Percentiles rank a stretch among this genome's conserved stretches.
phyloP scores from a whole-genome alignment of 2,329 filamentous ascomycete genomes.

The Allantophomopsis cytisporea region DNA sequence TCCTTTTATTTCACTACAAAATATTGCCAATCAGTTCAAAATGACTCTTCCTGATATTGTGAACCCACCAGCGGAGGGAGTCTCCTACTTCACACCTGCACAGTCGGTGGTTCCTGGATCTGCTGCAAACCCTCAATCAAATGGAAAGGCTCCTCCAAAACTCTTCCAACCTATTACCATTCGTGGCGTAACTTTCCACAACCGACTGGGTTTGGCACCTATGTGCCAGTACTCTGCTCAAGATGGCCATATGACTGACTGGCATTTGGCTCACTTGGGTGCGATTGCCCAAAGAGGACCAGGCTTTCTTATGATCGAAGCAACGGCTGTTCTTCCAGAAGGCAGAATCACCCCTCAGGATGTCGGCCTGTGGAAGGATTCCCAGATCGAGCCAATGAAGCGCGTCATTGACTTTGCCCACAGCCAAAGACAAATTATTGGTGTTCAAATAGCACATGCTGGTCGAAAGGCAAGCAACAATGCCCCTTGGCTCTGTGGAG shows the following conservation, averaged over 20 bases:
- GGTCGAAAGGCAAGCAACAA: slow-evolving; percentile 51
- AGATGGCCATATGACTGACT: slow-evolving; percentile 63
- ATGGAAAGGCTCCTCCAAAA: slow-evolving; percentile 32
- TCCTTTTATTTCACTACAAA: too few relatives aligned
- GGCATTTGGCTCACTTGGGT: slow-evolving; percentile 65
- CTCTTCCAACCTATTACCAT: slow-evolving; percentile 23
- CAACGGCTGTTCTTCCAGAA: slow-evolving; percentile 59
- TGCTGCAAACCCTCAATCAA: slow-evolving; percentile 25
- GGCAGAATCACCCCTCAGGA: slow-evolving; percentile 74
- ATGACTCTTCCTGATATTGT: too few relatives aligned
- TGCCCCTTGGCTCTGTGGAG: slow-evolving; percentile 45
- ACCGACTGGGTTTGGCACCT: slow-evolving; percentile 47
- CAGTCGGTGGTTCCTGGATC: slow-evolving; percentile 28
- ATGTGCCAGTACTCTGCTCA: slow-evolving; percentile 53
- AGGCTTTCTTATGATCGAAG: slow-evolving; percentile 60
- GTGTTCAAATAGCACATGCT: slow-evolving; percentile 68
- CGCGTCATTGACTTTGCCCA: slow-evolving; percentile 52
- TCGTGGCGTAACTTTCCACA: slow-evolving; percentile 39
- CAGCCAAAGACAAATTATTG: slow-evolving; percentile 58
- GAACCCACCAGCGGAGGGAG: too few relatives aligned
- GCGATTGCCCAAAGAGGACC: slow-evolving; percentile 64
- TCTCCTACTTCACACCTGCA: slow-evolving; percentile 26
- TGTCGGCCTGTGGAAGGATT: slow-evolving; percentile 68
- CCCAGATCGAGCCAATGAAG: slow-evolving; percentile 58
- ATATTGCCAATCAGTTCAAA: too few relatives aligned